Evolutionary conservation across 2,329 filamentous ascomycete species (phyloP).

Genomic region (Penicillium verrucosum): DNA sequence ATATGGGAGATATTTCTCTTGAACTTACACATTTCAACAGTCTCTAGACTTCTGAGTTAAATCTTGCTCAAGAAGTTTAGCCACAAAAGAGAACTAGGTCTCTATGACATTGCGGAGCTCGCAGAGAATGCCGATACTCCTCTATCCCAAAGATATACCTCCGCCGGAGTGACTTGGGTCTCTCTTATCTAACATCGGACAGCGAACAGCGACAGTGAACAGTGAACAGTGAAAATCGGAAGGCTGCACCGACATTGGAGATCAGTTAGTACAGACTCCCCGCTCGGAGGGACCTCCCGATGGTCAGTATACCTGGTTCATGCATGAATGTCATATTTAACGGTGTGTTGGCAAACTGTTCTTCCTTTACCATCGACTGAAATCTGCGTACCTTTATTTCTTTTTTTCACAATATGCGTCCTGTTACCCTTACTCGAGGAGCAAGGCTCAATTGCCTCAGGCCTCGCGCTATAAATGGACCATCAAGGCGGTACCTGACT

Average conservation of each 20-base stretch:
- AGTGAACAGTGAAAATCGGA: slow-evolving; percentile 5
- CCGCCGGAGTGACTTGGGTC: no score
- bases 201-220: background rate
- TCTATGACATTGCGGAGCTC: background rate
- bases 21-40: background rate
- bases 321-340: background rate
- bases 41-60: background rate
- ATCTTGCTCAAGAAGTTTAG: background rate
- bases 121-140: background rate
- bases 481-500: slow-evolving; percentile 1
- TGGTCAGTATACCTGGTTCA: background rate
- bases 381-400: background rate
- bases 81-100: background rate
- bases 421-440: slow-evolving; percentile 6
- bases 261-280: background rate
- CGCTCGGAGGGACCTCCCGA: slow-evolving; percentile 9
- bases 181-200: slow-evolving; percentile 3
- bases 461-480: background rate
- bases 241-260: slow-evolving; percentile 11
- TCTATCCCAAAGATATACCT: background rate
- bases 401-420: slow-evolving; percentile 7
- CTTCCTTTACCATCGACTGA: background rate
- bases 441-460: slow-evolving; percentile 6
- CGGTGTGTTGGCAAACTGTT: background rate
- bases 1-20: background rate